These are phyloP conservation scores for Exophiala bonariae DNA, from an alignment of 2,329 filamentous ascomycete species.

Conservation along the genomic window DNA sequence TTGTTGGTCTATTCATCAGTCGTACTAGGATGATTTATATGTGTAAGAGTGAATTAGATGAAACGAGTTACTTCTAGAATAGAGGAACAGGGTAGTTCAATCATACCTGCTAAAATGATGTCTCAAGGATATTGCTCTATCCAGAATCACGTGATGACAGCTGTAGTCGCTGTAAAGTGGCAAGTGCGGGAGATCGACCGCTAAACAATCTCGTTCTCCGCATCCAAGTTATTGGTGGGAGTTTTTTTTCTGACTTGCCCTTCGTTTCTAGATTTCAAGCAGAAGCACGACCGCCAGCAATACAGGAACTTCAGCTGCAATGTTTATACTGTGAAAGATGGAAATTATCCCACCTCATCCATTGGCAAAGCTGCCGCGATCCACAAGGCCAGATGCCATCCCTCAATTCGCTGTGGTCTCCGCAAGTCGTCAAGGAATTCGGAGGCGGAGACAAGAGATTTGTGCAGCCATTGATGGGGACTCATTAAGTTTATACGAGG, in stretches of 20 bases:
- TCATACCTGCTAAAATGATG: too few species aligned
- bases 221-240: too few species aligned
- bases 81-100: too few species aligned
- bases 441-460: conserved; percentile 63
- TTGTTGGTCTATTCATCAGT: too few species aligned
- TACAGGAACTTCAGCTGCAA: conserved; percentile 6
- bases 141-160: too few species aligned
- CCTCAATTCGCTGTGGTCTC: conserved; percentile 49
- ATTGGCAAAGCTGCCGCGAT: conserved; percentile 47
- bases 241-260: too few species aligned
- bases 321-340: conserved; percentile 32
- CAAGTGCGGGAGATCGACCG: conserved; percentile 17
- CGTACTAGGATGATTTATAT: too few species aligned
- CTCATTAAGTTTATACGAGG: conserved; percentile 63
- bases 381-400: conserved; percentile 41
- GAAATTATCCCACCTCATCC: conserved; percentile 45
- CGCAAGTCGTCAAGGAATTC: conserved; percentile 56
- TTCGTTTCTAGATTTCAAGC: background rate
- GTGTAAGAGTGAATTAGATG: too few species aligned
- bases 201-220: conserved; percentile 8
- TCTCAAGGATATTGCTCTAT: too few species aligned
- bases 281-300: too few species aligned
- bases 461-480: conserved; percentile 61
- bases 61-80: too few species aligned
- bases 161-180: too few species aligned